Conservation (phyloP, 2,329 filamentous ascomycete species). For the Cladophialophora exuberans region DNA sequence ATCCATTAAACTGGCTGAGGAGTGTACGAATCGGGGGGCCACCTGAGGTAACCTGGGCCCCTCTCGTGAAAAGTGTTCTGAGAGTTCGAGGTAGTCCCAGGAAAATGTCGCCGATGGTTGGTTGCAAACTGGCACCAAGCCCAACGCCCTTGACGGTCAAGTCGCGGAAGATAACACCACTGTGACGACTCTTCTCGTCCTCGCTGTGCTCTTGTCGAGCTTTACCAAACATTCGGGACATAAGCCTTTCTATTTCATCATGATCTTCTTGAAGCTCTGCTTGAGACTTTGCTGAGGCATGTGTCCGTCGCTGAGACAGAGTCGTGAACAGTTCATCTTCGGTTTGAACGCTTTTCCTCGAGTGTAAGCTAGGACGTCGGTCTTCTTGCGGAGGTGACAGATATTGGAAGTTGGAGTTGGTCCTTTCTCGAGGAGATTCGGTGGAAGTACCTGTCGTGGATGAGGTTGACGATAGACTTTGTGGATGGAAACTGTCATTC, state of each 20-base stretch:
- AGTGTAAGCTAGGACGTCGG: conserved; percentile 16
- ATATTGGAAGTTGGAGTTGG: conserved; percentile 13
- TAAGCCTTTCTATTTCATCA: conserved; percentile 44
- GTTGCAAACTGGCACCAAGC: conserved; percentile 64
- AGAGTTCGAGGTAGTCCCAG: conserved; percentile 52
- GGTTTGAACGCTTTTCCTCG: conserved; percentile 23
- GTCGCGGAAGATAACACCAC: conserved; percentile 70
- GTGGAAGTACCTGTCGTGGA: conserved; percentile 5
- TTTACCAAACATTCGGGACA: conserved; percentile 72
- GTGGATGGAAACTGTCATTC: not conserved
- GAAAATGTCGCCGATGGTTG: conserved; percentile 60
- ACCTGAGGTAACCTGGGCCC: conserved; percentile 36
- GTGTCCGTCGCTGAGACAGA: conserved; percentile 30
- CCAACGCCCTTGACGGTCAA: conserved; percentile 72
- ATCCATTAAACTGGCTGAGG: conserved; percentile 67
- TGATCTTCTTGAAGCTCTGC: conserved; percentile 29
- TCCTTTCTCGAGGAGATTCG: conserved; percentile 11
- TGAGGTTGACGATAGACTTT: conserved; percentile 3
- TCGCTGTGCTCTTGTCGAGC: conserved; percentile 67
- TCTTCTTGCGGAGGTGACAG: conserved; percentile 19
- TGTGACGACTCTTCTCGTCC: conserved; percentile 70
- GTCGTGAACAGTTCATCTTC: conserved; percentile 30
- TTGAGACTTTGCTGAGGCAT: conserved; percentile 24
- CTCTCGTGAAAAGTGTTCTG: conserved; percentile 47
- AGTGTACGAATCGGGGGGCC: conserved; percentile 65